Evolutionary conservation across 2,329 filamentous ascomycete genomes (phyloP), one percentile per base, ranked within the genome.

Genomic region (Lasiodiplodia hormozganensis): DNA sequence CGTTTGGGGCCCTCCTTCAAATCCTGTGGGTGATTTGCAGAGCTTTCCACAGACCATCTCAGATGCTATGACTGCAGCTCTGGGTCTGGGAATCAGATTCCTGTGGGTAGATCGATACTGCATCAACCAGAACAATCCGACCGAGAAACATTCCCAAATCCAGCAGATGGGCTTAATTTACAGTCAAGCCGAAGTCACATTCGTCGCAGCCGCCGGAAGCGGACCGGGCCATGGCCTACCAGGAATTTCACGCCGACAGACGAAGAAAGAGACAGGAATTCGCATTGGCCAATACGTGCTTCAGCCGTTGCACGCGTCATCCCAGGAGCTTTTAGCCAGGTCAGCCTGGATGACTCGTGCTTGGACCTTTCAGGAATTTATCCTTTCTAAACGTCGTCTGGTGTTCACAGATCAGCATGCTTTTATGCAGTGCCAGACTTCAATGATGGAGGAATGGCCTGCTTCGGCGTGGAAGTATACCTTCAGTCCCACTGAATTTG

Each of bases 241-340:
- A 2, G 53, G 53, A n/a, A n/a, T 56, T 11, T 36, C 53, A 3
- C 11, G 3, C 1, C 2, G 5, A 21, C 16, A 31, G 28, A 4
- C 11, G 16, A 54, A 28, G 31, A 16, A 11, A 18, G 18, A 2
- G 4, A 25, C 25, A 31, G 8, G 7, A 2, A 28, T 14, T 31
- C 11, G 21, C 11, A 54, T 54, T 5, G 52, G 52, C 14, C 8
- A 2, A 3, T 60, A 47, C 67, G 14, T 2, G 0, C 6, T 54
- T 16, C 31, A 18, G 16, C 12, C 4, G 4, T 28, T 31, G 14
- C 83, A 85, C 25, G 8, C n/a, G 16, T 18, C 53, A 8, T 56
- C 31, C 18, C 28, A 56, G 14, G 28, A 36, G 10, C 53, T 56
- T 21, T 28, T 56, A 16, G 16, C 53, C 12, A 16, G 36, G 6